Evolutionary conservation across 106 monocot species (phyloP).

Genomic region (Dactylorhiza incarnata): DNA sequence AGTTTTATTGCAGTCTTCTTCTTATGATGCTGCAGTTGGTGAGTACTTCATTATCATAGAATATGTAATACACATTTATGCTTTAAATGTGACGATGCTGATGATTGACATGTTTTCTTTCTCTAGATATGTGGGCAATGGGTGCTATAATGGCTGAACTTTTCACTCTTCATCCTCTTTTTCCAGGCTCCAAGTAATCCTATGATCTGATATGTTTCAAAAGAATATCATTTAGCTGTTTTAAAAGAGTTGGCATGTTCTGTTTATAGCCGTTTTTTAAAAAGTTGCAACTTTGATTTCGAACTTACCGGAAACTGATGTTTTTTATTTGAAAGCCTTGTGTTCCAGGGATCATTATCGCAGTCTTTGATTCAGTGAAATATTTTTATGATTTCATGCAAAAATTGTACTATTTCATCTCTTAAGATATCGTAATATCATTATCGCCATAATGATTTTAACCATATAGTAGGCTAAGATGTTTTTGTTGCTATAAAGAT

Average conservation of each 20-base stretch:
- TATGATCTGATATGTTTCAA: not conserved
- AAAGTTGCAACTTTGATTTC: not conserved
- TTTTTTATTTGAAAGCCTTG: not conserved
- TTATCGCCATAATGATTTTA: not conserved
- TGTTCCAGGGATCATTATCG: not conserved
- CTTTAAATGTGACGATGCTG: not conserved
- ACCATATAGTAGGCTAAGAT: not conserved
- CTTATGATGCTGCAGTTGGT: slow-evolving; percentile 80
- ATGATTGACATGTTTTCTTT: slow-evolving; percentile 5
- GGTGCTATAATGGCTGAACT: slow-evolving; percentile 98
- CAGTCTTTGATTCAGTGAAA: not conserved
- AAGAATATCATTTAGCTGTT: not conserved
- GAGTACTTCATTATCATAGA: slow-evolving; percentile 13
- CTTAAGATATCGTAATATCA: not conserved
- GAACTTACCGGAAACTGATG: not conserved
- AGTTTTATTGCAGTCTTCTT: slow-evolving; percentile 37
- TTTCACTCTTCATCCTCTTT: slow-evolving; percentile 88
- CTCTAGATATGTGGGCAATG: slow-evolving; percentile 98
- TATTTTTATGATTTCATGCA: not conserved
- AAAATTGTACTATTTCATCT: not conserved
- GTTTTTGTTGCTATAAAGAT: not conserved
- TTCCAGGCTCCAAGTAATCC: slow-evolving; percentile 76
- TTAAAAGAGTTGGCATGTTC: not conserved
- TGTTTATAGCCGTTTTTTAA: too few relatives aligned
- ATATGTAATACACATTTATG: not conserved